phyloP scores from a whole-genome alignment of 768 basidiomycete genomes.

The Termitomyces titanicus region DNA sequence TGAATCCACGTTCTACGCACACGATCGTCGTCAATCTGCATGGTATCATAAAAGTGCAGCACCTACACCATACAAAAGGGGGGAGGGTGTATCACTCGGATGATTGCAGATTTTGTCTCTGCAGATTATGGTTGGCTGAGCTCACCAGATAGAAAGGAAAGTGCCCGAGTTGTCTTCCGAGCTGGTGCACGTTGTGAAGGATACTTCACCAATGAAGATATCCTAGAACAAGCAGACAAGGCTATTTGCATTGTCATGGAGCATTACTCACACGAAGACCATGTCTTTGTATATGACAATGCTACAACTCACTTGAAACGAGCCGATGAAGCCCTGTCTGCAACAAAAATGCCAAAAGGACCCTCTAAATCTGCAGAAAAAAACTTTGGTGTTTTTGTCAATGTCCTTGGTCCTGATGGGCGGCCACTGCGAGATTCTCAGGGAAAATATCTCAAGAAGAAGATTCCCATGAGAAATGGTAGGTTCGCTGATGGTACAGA shows the following conservation, averaged over 20 bases:
- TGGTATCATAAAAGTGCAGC: too few species aligned
- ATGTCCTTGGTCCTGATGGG: neutral
- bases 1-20: too few species aligned
- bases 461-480: slow-evolving; percentile 28
- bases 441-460: slow-evolving; percentile 19
- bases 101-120: too few species aligned
- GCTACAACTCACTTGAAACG: slow-evolving; percentile 25
- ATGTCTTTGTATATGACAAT: slow-evolving; percentile 23
- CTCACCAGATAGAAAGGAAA: too few species aligned
- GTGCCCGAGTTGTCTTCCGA: too few species aligned
- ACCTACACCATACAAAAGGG: too few species aligned
- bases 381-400: slow-evolving; percentile 9
- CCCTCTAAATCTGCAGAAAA: neutral
- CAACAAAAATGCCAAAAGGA: slow-evolving; percentile 24
- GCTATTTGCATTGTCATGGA: slow-evolving; percentile 23
- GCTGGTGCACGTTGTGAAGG: too few species aligned
- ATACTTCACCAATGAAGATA: too few species aligned
- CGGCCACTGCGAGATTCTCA: slow-evolving; percentile 9
- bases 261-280: slow-evolving; percentile 20
- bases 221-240: slow-evolving; percentile 17
- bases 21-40: too few species aligned
- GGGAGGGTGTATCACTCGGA: too few species aligned
- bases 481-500: slow-evolving; percentile 21
- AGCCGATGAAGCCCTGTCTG: slow-evolving; percentile 24
- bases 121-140: too few species aligned